These are phyloP conservation scores for Phytophthora pistaciae DNA, from an alignment of 352 stramenopile genomes.

Conservation along the genomic window DNA sequence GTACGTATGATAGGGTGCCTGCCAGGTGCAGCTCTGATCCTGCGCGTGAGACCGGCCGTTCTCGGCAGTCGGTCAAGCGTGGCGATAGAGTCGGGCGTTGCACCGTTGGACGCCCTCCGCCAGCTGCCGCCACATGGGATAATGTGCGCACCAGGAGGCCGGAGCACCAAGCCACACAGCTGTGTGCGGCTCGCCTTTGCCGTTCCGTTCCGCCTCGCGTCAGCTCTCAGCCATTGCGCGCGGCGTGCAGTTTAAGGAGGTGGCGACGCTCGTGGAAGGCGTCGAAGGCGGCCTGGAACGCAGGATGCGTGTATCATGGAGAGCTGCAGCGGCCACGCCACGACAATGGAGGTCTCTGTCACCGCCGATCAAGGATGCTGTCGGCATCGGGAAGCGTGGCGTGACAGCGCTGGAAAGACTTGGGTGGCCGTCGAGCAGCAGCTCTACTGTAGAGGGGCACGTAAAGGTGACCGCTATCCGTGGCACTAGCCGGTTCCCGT, in stretches of 20 bases:
- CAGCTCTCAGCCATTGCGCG: background rate
- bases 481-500: background rate
- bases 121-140: conserved; percentile 29
- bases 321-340: background rate
- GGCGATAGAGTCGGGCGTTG: conserved; percentile 2
- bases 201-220: conserved; percentile 18
- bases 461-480: conserved; percentile 1
- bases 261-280: background rate
- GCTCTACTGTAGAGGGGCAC: background rate
- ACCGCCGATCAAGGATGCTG: conserved; percentile 14
- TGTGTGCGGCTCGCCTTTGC: conserved; percentile 34
- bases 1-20: background rate
- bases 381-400: conserved; percentile 21
- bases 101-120: conserved; percentile 19
- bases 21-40: conserved; percentile 15
- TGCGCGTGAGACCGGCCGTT: conserved; percentile 30
- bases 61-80: conserved; percentile 26
- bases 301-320: background rate
- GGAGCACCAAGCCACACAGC: conserved; percentile 14
- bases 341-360: background rate
- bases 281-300: background rate
- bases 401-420: conserved; percentile 10
- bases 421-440: conserved; percentile 4
- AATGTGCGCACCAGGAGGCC: conserved; percentile 6
- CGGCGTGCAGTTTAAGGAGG: background rate